phyloP scores from a whole-genome alignment of 306 rosid genomes.

The Quercus alba region DNA sequence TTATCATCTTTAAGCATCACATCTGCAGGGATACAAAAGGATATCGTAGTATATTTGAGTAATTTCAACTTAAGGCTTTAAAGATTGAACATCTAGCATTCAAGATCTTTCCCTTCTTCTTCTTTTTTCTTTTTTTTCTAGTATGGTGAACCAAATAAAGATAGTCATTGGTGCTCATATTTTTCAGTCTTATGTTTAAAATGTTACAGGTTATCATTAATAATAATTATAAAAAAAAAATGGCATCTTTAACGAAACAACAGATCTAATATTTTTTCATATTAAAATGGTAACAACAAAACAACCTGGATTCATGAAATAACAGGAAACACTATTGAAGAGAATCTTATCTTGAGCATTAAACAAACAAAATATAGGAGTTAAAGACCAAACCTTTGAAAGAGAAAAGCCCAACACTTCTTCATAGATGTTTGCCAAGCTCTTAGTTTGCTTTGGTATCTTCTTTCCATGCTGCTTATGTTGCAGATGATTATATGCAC shows the following conservation, averaged over 20 bases:
- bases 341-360: background rate
- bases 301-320: background rate
- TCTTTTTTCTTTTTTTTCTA: too few species aligned
- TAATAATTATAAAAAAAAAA: too few species aligned
- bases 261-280: background rate
- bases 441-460: conserved; percentile 56
- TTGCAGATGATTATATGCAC: conserved; percentile 60
- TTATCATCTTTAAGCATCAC: background rate
- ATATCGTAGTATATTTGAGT: background rate
- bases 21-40: background rate
- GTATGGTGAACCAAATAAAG: background rate
- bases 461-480: conserved; percentile 59
- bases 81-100: background rate
- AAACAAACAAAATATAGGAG: background rate
- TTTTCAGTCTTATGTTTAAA: background rate
- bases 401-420: conserved; percentile 71
- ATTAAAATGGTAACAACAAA: background rate
- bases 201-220: background rate
- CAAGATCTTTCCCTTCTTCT: background rate
- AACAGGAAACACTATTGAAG: background rate
- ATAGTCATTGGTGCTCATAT: background rate
- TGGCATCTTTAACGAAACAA: background rate
- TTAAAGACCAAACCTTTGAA: conserved; percentile 65
- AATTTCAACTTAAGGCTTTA: background rate
- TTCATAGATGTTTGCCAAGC: conserved; percentile 70